phyloP scores from a whole-genome alignment of 2,329 filamentous ascomycete genomes.

The Sporothrix brunneoviolacea region DNA sequence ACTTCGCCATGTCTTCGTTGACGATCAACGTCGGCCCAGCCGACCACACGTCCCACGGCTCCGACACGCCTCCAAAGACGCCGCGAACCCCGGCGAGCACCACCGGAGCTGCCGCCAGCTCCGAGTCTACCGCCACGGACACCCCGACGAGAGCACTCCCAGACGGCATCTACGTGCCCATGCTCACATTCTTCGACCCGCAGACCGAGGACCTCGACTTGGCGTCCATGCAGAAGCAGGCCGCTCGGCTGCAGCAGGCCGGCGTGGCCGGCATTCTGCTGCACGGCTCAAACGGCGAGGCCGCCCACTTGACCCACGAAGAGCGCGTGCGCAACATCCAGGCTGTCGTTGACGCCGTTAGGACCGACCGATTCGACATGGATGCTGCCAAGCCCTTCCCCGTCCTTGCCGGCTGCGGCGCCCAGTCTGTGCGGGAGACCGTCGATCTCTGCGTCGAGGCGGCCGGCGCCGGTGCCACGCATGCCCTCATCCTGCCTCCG shows the following conservation, averaged over 20 bases:
- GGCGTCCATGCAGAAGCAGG: conserved; percentile 43
- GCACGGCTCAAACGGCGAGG: conserved; percentile 69
- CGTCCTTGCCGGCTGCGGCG: conserved; percentile 63
- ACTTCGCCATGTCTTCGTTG: neutral
- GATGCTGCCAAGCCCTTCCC: conserved; percentile 41
- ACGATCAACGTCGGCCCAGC: neutral
- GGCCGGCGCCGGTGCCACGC: conserved; percentile 56
- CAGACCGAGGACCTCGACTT: conserved; percentile 47
- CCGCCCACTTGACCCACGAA: conserved; percentile 59
- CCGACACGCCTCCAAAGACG: conserved; percentile 5
- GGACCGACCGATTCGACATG: conserved; percentile 34
- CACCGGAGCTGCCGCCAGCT: neutral
- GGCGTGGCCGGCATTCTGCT: conserved; percentile 62
- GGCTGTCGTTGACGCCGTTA: conserved; percentile 54
- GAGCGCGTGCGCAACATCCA: conserved; percentile 58
- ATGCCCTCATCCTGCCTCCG: conserved; percentile 61
- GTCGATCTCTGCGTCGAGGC: conserved; percentile 61
- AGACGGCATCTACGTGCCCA: conserved; percentile 53
- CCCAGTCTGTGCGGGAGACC: conserved; percentile 61
- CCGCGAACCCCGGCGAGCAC: neutral
- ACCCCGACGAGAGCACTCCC: neutral
- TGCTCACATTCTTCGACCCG: conserved; percentile 54
- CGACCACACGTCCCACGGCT: neutral
- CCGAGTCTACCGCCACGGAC: too few relatives aligned
- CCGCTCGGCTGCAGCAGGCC: conserved; percentile 52